Evolutionary conservation across 176 grass and related monocot genomes (phyloP), one percentile per base, ranked within the genome.

Genomic region (Oryza meridionalis): DNA sequence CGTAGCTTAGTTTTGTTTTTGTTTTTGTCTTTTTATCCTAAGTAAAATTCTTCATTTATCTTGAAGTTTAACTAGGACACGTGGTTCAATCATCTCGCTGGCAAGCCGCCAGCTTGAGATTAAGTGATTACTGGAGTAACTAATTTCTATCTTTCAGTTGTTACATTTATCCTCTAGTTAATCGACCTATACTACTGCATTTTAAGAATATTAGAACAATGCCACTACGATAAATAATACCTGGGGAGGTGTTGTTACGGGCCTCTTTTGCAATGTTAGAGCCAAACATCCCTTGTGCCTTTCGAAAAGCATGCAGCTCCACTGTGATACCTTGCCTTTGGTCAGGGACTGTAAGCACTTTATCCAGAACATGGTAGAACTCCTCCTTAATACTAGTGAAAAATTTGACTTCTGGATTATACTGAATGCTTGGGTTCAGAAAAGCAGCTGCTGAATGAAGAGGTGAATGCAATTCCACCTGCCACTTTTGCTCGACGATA

Each of bases 231-330:
- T 72, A 19, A 82, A 70, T 49, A 58, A 64, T 80, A 96, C 94
- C 92, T 84, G 92, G 92, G 61, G 86, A 89, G 50, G 92, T 95
- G 76, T 86, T 90, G 82, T 80, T 95, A 67, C 96, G 93, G 43
- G 96, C 89, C 84, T 95, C 96, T 88, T 85, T 93, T 65, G 96
- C 96, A 53, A 98, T 87, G 81, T 99, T 99, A 10, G 96, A 96
- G 22, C 89, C 88, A 77, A 99, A 99, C 85, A 94, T 81, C 51
- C 93, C 93, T 85, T 94, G 91, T 33, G 93, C 89, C 85, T 98
- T 95, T 77, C 91, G 83, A 45, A 98, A 98, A 73, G 88, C 67
- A 89, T 90, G 88, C 77, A 98, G 31, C 65, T 98, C 88, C 5
- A 75, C 19, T 9, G 95, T 98, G 69, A 99, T 99, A 94, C 90